Percentiles rank a stretch among this genome's conserved stretches.
Evolutionary conservation across 257 asterid species (phyloP).

Genomic region (Solanum ahanhuiri): DNA sequence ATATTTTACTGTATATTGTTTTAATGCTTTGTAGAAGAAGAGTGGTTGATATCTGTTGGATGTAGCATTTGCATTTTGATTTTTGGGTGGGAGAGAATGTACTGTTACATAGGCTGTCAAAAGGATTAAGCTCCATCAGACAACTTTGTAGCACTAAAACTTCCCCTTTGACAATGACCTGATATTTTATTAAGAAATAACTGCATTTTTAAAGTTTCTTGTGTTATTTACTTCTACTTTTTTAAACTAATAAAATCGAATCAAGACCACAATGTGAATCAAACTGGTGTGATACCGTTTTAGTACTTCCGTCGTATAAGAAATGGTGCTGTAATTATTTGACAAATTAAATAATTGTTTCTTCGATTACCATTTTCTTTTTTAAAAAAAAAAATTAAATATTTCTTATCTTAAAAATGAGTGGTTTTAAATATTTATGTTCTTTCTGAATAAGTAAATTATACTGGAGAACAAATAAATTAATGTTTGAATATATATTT

Average conservation of each 20-base stretch:
- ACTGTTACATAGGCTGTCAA: not conserved
- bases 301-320: not conserved
- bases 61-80: not conserved
- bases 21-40: not conserved
- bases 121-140: not conserved
- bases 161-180: not conserved
- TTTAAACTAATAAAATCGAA: not conserved
- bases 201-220: not conserved
- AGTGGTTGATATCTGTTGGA: not conserved
- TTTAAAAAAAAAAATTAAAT: no score
- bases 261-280: not conserved
- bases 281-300: not conserved
- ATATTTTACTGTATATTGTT: not conserved
- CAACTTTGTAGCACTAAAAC: not conserved
- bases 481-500: not conserved
- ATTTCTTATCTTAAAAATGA: not conserved
- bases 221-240: not conserved
- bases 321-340: not conserved
- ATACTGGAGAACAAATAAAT: not conserved
- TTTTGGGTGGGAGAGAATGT: not conserved
- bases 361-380: not conserved
- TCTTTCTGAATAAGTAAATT: not conserved
- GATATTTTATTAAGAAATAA: not conserved
- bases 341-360: not conserved
- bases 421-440: not conserved